Conservation (phyloP, 1,139 yeast species). For the Saccharomyces hybrid region DNA sequence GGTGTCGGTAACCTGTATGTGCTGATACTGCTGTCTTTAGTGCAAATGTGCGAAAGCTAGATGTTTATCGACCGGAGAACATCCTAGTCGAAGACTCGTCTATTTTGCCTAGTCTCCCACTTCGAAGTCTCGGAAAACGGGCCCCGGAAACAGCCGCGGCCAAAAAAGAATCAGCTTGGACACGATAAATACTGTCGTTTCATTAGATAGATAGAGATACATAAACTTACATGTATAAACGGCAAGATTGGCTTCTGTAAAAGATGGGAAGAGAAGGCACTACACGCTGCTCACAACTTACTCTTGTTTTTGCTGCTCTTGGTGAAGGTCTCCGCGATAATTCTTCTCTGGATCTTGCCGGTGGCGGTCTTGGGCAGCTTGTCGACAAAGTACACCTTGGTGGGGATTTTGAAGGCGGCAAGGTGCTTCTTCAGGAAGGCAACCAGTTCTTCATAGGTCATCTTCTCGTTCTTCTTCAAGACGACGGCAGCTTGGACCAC, state of each 20-base stretch:
- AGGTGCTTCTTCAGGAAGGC: slow-evolving; percentile 39
- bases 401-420: slow-evolving; percentile 52
- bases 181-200: not conserved
- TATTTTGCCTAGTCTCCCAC: not conserved
- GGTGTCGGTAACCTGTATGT: not conserved
- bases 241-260: not conserved
- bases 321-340: slow-evolving; percentile 42
- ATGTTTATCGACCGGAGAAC: not conserved
- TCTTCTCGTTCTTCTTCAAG: slow-evolving; percentile 36
- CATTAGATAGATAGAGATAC: not conserved
- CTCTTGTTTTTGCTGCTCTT: slow-evolving; percentile 21
- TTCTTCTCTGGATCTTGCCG: slow-evolving; percentile 60
- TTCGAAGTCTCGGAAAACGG: slow-evolving; percentile 1
- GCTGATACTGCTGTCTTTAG: not conserved
- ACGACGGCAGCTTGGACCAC: slow-evolving; percentile 60
- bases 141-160: slow-evolving; percentile 1
- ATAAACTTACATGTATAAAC: not conserved
- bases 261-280: not conserved
- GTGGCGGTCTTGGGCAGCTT: slow-evolving; percentile 63
- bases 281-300: slow-evolving; percentile 27
- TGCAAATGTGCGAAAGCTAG: not conserved
- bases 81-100: not conserved
- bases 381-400: slow-evolving; percentile 48
- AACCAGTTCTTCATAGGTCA: slow-evolving; percentile 39
- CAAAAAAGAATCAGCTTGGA: not conserved